Percentiles rank a stretch among this genome's conserved stretches.
Evolutionary conservation across 495 filamentous ascomycete species (phyloP).

Genomic region (Podospora conica): DNA sequence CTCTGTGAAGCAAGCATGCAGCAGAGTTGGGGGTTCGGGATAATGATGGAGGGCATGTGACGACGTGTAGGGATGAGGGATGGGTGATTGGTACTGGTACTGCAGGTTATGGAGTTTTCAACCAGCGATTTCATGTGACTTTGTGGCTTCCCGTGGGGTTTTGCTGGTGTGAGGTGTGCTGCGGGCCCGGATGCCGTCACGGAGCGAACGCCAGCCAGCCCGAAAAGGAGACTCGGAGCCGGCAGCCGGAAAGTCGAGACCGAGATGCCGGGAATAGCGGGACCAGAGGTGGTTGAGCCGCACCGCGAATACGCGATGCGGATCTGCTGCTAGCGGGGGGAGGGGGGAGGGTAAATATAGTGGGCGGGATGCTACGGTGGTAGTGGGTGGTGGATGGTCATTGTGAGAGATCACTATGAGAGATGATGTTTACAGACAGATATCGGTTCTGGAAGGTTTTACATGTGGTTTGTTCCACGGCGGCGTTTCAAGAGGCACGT

Average conservation of each 20-base stretch:
- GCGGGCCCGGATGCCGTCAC: neutral
- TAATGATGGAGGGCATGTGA: neutral
- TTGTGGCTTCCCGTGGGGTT: neutral
- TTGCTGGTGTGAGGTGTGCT: neutral
- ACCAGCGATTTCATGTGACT: neutral
- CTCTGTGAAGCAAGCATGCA: no score
- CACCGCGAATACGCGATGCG: neutral
- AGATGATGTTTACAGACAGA: no score
- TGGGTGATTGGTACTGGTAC: neutral
- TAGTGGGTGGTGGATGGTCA: neutral
- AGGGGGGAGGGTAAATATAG: neutral
- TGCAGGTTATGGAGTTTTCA: neutral
- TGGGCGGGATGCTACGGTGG: neutral
- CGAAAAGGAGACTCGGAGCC: neutral
- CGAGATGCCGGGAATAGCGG: neutral
- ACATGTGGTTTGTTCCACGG: no score
- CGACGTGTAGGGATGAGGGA: no score
- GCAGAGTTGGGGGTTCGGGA: neutral
- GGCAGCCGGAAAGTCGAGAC: neutral
- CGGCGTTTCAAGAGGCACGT: no score
- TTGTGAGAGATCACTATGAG: no score
- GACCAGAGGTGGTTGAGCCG: neutral
- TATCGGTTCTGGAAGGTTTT: neutral
- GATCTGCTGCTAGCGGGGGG: neutral
- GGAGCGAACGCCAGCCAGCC: neutral